Conservation (phyloP, 2,329 filamentous ascomycete species). For the Nannizziopsis barbatae region DNA sequence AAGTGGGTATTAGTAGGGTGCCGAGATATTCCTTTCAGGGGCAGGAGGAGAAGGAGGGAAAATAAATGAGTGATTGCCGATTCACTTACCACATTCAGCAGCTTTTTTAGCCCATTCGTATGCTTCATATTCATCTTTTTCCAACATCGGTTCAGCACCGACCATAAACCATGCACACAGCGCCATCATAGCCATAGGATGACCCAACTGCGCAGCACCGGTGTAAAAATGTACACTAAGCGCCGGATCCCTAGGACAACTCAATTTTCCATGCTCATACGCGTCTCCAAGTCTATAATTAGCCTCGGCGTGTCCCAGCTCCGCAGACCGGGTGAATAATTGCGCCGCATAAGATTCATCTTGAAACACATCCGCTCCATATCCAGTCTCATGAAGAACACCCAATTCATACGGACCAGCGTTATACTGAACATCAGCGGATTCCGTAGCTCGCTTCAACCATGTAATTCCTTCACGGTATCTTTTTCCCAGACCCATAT, state of each 20-base stretch:
- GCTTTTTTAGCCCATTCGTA: slow-evolving; percentile 91
- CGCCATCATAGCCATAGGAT: slow-evolving; percentile 90
- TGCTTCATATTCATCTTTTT: slow-evolving; percentile 91
- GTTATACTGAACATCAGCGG: slow-evolving; percentile 85
- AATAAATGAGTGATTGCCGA: not conserved
- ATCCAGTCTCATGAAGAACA: slow-evolving; percentile 80
- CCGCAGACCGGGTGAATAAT: slow-evolving; percentile 85
- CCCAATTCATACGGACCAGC: slow-evolving; percentile 84
- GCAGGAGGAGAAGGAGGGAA: not conserved
- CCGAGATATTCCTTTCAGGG: not conserved
- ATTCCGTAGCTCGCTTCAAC: slow-evolving; percentile 85
- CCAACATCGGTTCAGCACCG: slow-evolving; percentile 78
- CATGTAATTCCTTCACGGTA: slow-evolving; percentile 91
- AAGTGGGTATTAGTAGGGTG: slow-evolving; percentile 5
- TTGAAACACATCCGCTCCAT: slow-evolving; percentile 84
- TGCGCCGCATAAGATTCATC: slow-evolving; percentile 86
- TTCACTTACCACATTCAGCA: slow-evolving; percentile 65
- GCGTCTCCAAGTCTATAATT: slow-evolving; percentile 86
- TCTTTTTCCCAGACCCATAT: slow-evolving; percentile 70
- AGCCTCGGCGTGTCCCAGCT: slow-evolving; percentile 78
- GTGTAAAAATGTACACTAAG: slow-evolving; percentile 97
- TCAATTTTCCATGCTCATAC: slow-evolving; percentile 82
- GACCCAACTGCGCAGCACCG: slow-evolving; percentile 70
- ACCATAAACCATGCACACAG: slow-evolving; percentile 98
- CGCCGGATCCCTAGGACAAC: slow-evolving; percentile 80